These are phyloP conservation scores for Irpex sp. DNA, from an alignment of 1,284 basidiomycete genomes.

Conservation along the genomic window DNA sequence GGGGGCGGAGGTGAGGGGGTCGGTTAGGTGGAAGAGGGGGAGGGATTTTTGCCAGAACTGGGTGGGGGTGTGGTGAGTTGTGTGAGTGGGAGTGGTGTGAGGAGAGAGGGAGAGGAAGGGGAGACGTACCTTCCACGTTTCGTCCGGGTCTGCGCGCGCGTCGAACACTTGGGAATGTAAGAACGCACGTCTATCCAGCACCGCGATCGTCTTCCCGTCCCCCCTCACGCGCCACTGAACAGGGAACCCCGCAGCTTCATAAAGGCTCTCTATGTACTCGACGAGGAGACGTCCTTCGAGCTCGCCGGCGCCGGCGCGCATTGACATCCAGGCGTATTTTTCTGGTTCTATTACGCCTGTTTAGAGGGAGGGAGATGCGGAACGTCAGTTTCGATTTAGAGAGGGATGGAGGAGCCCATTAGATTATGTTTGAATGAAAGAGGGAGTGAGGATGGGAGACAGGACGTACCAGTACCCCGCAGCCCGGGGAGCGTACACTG, in stretches of 20 bases:
- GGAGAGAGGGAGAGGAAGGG: too few species aligned
- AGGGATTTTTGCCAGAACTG: not conserved
- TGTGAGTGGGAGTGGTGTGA: too few species aligned
- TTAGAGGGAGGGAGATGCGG: too few species aligned
- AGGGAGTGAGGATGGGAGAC: too few species aligned
- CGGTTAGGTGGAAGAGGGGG: not conserved
- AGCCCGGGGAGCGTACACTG: slow-evolving; percentile 2
- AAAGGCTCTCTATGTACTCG: not conserved
- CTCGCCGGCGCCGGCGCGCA: not conserved
- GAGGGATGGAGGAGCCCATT: too few species aligned
- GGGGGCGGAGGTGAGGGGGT: slow-evolving; percentile 1
- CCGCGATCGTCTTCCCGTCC: not conserved
- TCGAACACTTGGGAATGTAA: not conserved
- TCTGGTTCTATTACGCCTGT: slow-evolving; percentile 6
- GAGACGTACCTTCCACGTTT: not conserved
- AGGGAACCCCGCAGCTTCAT: not conserved
- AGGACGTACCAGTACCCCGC: not conserved
- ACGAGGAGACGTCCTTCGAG: not conserved
- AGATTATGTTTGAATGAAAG: too few species aligned
- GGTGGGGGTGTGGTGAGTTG: not conserved
- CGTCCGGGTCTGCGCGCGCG: not conserved
- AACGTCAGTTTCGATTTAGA: too few species aligned
- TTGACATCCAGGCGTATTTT: slow-evolving; percentile 4
- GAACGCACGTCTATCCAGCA: not conserved
- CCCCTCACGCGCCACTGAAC: not conserved